Conservation (phyloP, 75 land plant species). For the Isoetes taiwanensis region DNA sequence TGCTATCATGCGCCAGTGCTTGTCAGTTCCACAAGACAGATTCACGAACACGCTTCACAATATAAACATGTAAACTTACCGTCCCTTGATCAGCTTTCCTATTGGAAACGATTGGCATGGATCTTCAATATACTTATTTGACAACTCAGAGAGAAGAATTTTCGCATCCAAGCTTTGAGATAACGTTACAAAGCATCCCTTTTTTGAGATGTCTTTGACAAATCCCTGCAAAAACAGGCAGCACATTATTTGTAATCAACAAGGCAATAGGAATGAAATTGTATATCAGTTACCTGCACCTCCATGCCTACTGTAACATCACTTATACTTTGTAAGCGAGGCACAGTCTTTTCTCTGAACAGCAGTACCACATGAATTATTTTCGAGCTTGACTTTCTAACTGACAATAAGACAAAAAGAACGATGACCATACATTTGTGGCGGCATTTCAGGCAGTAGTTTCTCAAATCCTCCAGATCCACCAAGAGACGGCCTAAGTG, state of each 20-base stretch:
- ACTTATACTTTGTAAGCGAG: too few species aligned
- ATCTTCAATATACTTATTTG: conserved; percentile 44
- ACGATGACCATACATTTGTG: not conserved
- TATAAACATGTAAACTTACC: conserved; percentile 20
- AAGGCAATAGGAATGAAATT: not conserved
- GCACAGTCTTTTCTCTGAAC: conserved; percentile 22
- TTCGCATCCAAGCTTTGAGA: conserved; percentile 72
- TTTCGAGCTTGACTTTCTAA: too few species aligned
- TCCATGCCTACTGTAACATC: conserved; percentile 51
- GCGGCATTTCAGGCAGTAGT: not conserved
- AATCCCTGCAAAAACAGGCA: conserved; percentile 46
- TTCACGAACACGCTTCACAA: not conserved
- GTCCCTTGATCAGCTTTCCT: conserved; percentile 79
- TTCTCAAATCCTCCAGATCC: conserved; percentile 12
- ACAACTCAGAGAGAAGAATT: conserved; percentile 57
- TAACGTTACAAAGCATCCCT: conserved; percentile 77
- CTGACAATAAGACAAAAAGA: not conserved
- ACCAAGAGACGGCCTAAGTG: conserved; percentile 38
- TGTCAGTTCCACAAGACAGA: not conserved
- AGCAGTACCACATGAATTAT: conserved; percentile 1
- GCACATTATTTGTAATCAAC: not conserved
- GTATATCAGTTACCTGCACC: conserved; percentile 35
- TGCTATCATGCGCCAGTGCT: conserved; percentile 29
- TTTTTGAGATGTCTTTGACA: conserved; percentile 57
- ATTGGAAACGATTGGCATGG: conserved; percentile 54